Base-by-base conservation (phyloP, 495 filamentous ascomycete species). In the Hypoxylon crocopeplum region DNA sequence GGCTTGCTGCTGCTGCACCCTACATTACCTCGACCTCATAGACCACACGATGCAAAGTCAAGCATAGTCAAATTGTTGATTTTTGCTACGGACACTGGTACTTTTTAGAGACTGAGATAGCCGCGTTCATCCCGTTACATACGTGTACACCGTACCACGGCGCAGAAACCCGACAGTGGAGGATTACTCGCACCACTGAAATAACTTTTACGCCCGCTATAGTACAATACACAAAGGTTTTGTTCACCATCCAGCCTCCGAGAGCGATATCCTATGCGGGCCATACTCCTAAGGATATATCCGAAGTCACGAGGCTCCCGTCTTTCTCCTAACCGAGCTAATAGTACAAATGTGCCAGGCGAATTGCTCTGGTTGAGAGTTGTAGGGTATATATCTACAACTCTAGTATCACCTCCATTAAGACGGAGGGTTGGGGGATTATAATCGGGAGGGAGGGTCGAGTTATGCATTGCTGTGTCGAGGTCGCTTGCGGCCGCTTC, bases 401-500 rank as follows among this genome's bases (percentile, higher is more conserved):
- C 5, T 21, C 19, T n/a, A 12, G 3, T 17, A 6, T 29, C 16
- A 48, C 32, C 22, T 50, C 10, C 7, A 32, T 12, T 17, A 16
- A 22, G 45, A 24, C 3, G 13, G n/a, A 37, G 7, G 27, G 24
- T 10, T n/a, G 21, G 20, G 12, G 11, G 11, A 16, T 32, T 21
- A 46, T 13, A 17, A 20, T 38, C 8, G n/a, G 2, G 49, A 36
- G 30, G 3, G 29, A 33, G 7, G 19, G 30, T 48, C 19, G 33
- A 7, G 13, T 50, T 58, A 70, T 22, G 56, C 34, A 63, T 71
- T 77, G 77, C 75, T 77, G 71, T 79, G 75, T 2, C 79, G 72
- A 36, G 76, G 62, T 11, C 81, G 71, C 68, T 84, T 84, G 67
- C 81, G 77, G 5, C 64, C 77, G 64, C 75, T 79, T 51, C 74